A percentile compares a stretch with the other conserved stretches of the same genome.
Conservation (phyloP, 2,329 filamentous ascomycete genomes). For the Fusarium redolens region DNA sequence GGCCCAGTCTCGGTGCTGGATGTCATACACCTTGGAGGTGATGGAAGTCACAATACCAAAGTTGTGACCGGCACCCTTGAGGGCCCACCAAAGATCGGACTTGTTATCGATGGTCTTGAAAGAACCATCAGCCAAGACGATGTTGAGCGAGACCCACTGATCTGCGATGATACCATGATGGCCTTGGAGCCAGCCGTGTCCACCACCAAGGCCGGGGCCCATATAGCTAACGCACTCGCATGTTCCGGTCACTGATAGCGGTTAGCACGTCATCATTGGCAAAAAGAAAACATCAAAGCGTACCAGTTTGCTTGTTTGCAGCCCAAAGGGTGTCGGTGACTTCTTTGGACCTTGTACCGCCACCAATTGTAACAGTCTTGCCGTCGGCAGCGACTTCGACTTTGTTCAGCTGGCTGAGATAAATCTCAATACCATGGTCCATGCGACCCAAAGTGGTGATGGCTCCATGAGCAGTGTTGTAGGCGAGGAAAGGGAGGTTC, state of each 20-base stretch:
- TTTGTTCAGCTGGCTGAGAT: slow-evolving; percentile 56
- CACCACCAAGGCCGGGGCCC: slow-evolving; percentile 47
- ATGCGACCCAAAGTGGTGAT: slow-evolving; percentile 61
- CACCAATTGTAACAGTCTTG: slow-evolving; percentile 59
- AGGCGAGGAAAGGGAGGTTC: slow-evolving; percentile 62
- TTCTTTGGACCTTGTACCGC: slow-evolving; percentile 58
- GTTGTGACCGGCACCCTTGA: slow-evolving; percentile 50
- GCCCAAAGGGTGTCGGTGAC: slow-evolving; percentile 62
- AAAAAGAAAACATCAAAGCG: neutral
- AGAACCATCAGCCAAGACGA: slow-evolving; percentile 49
- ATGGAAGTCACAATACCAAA: slow-evolving; percentile 49
- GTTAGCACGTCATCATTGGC: neutral
- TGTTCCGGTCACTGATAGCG: slow-evolving; percentile 36
- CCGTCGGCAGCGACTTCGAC: slow-evolving; percentile 57
- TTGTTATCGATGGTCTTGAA: slow-evolving; percentile 36
- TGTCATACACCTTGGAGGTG: slow-evolving; percentile 48
- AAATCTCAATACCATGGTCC: slow-evolving; percentile 63
- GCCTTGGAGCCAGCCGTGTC: slow-evolving; percentile 47
- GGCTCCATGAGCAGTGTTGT: slow-evolving; percentile 64
- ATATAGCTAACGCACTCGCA: slow-evolving; percentile 46
- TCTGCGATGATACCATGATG: slow-evolving; percentile 49
- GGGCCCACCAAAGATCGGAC: slow-evolving; percentile 51
- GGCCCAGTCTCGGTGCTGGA: slow-evolving; percentile 41
- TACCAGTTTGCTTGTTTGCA: slow-evolving; percentile 62
- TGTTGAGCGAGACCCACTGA: slow-evolving; percentile 48